phyloP scores from a whole-genome alignment of 805 yeast genomes.

The Ascoidea rubescens region DNA sequence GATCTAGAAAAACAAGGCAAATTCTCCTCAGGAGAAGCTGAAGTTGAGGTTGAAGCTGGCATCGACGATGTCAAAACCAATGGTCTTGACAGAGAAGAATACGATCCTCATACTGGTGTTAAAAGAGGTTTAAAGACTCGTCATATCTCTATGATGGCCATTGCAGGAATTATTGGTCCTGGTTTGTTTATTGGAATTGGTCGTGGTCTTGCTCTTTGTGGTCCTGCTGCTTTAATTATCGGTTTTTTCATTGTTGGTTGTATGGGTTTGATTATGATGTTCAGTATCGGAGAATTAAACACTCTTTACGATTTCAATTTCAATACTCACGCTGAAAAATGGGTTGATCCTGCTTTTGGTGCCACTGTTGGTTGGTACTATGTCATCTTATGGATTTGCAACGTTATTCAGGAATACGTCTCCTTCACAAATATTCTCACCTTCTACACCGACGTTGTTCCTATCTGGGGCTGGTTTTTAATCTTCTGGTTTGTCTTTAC shows the following conservation, averaged over 20 bases:
- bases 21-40: too few relatives aligned
- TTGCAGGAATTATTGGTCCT: conserved; percentile 50
- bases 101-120: conserved; percentile 20
- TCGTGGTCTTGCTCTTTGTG: conserved; percentile 31
- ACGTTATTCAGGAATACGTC: conserved; percentile 40
- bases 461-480: conserved; percentile 39
- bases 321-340: conserved; percentile 34
- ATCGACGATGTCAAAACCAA: too few relatives aligned
- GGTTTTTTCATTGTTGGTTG: conserved; percentile 41
- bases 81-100: neutral
- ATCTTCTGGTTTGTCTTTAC: conserved; percentile 39
- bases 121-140: conserved; percentile 35
- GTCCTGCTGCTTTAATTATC: conserved; percentile 36
- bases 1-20: too few relatives aligned
- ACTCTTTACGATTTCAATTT: conserved; percentile 40
- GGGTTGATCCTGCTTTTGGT: conserved; percentile 42
- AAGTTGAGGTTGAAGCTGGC: too few relatives aligned
- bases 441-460: conserved; percentile 36
- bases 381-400: conserved; percentile 42
- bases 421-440: conserved; percentile 34
- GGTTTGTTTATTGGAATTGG: conserved; percentile 44
- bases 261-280: conserved; percentile 40
- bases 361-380: conserved; percentile 41
- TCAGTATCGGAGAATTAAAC: conserved; percentile 40
- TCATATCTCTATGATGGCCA: conserved; percentile 35